Percentiles rank a stretch among this genome's conserved stretches.
These are phyloP conservation scores for Phytopythium cucurbitacearum DNA, from an alignment of 352 stramenopile genomes.

Conservation along the genomic window DNA sequence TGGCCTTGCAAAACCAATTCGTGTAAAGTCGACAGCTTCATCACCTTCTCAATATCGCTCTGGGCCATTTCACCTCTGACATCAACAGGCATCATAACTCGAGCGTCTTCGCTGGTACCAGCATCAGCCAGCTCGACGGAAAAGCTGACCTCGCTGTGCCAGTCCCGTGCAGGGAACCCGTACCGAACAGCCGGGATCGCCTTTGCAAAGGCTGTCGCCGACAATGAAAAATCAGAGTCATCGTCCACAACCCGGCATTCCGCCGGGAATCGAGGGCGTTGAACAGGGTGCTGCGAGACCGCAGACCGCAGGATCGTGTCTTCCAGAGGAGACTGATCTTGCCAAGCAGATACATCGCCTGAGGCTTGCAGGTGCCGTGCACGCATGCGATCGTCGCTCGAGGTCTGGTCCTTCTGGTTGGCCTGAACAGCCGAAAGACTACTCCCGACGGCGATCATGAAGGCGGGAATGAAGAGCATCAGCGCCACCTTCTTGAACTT, in stretches of 20 bases:
- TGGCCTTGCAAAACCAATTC: slow-evolving; percentile 28
- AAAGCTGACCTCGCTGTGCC: slow-evolving; percentile 10
- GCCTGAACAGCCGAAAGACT: slow-evolving; percentile 50
- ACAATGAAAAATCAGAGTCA: background rate
- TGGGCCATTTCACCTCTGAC: background rate
- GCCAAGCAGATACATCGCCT: background rate
- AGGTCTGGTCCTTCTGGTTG: slow-evolving; percentile 40
- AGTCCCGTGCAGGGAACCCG: slow-evolving; percentile 20
- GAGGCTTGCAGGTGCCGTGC: slow-evolving; percentile 24
- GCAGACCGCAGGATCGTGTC: slow-evolving; percentile 10
- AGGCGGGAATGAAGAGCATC: slow-evolving; percentile 48
- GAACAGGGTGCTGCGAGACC: background rate
- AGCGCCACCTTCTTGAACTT: slow-evolving; percentile 59
- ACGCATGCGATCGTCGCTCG: slow-evolving; percentile 5
- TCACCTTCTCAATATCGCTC: slow-evolving; percentile 6
- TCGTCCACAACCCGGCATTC: background rate
- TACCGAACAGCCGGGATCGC: slow-evolving; percentile 13
- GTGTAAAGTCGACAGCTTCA: slow-evolving; percentile 21
- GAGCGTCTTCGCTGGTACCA: background rate
- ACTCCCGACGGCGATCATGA: slow-evolving; percentile 52
- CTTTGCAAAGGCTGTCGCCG: background rate
- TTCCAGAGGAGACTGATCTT: slow-evolving; percentile 1
- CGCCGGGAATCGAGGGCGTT: background rate
- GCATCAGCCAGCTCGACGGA: too few species aligned
- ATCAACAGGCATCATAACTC: background rate